Evolutionary conservation across 2,329 filamentous ascomycete species (phyloP).

Genomic region (Colletotrichum chlorophyti): DNA sequence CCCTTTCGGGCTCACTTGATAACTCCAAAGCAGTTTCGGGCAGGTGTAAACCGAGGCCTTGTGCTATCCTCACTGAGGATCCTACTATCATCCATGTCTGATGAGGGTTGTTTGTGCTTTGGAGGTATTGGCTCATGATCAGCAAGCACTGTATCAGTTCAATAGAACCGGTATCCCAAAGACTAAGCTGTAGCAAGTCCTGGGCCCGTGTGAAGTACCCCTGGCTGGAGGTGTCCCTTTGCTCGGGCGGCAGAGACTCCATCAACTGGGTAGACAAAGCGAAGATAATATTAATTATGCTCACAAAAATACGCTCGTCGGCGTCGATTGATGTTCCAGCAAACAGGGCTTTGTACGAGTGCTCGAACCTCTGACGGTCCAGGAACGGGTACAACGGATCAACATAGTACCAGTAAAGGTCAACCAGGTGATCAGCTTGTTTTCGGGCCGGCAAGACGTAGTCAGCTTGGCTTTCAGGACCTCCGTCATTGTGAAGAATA

Average conservation of each 20-base stretch:
- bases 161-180: slow-evolving; percentile 50
- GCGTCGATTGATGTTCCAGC: slow-evolving; percentile 41
- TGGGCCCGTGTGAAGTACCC: slow-evolving; percentile 50
- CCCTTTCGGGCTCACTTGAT: slow-evolving; percentile 31
- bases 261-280: slow-evolving; percentile 52
- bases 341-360: slow-evolving; percentile 48
- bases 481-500: slow-evolving; percentile 9
- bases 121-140: slow-evolving; percentile 55
- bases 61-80: slow-evolving; percentile 51
- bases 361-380: slow-evolving; percentile 43
- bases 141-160: slow-evolving; percentile 54
- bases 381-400: slow-evolving; percentile 55
- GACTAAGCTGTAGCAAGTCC: slow-evolving; percentile 47
- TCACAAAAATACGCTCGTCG: slow-evolving; percentile 50
- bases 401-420: slow-evolving; percentile 53
- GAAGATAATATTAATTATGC: slow-evolving; percentile 53
- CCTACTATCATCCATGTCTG: slow-evolving; percentile 58
- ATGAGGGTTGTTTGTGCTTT: slow-evolving; percentile 53
- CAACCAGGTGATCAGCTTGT: slow-evolving; percentile 51
- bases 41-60: slow-evolving; percentile 52
- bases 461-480: slow-evolving; percentile 25
- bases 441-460: slow-evolving; percentile 52
- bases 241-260: slow-evolving; percentile 46
- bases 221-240: slow-evolving; percentile 47
- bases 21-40: slow-evolving; percentile 41